Conservation (phyloP, 1,284 basidiomycete genomes). For the Golubevia pallescens region DNA sequence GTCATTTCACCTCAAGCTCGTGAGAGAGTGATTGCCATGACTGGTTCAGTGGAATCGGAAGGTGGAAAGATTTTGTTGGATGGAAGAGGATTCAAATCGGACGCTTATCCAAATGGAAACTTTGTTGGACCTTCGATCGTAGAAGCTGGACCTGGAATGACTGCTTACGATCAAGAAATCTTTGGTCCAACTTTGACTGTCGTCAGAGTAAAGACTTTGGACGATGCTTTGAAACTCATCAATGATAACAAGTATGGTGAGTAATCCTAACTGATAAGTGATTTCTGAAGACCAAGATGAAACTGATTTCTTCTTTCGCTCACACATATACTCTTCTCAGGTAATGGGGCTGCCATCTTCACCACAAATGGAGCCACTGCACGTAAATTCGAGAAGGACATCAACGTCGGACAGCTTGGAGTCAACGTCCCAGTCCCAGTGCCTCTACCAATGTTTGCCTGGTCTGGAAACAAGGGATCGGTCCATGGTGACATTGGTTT, state of each 20-base stretch:
- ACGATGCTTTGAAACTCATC: slow-evolving; percentile 88
- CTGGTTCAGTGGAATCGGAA: slow-evolving; percentile 80
- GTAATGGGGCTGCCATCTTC: slow-evolving; percentile 95
- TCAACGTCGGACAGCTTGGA: slow-evolving; percentile 82
- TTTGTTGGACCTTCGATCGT: slow-evolving; percentile 94
- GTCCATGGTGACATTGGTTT: slow-evolving; percentile 68
- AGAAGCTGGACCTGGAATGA: slow-evolving; percentile 81
- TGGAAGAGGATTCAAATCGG: slow-evolving; percentile 75
- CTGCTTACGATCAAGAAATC: slow-evolving; percentile 82
- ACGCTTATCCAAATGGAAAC: slow-evolving; percentile 86
- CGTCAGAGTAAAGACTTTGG: slow-evolving; percentile 80
- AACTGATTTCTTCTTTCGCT: not conserved
- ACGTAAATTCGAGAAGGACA: slow-evolving; percentile 85
- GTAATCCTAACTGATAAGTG: too few relatives aligned
- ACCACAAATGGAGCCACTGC: slow-evolving; percentile 96
- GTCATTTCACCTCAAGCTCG: slow-evolving; percentile 89
- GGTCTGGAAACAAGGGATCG: slow-evolving; percentile 88
- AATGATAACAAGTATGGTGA: slow-evolving; percentile 74
- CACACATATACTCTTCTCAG: slow-evolving; percentile 52
- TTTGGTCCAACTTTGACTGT: slow-evolving; percentile 90
- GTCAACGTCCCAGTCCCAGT: slow-evolving; percentile 87
- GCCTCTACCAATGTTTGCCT: slow-evolving; percentile 85
- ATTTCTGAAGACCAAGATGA: slow-evolving; percentile 1
- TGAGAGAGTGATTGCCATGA: slow-evolving; percentile 77
- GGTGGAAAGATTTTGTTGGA: slow-evolving; percentile 89